phyloP scores from a whole-genome alignment of 805 yeast species.

The Pichia membranifaciens region DNA sequence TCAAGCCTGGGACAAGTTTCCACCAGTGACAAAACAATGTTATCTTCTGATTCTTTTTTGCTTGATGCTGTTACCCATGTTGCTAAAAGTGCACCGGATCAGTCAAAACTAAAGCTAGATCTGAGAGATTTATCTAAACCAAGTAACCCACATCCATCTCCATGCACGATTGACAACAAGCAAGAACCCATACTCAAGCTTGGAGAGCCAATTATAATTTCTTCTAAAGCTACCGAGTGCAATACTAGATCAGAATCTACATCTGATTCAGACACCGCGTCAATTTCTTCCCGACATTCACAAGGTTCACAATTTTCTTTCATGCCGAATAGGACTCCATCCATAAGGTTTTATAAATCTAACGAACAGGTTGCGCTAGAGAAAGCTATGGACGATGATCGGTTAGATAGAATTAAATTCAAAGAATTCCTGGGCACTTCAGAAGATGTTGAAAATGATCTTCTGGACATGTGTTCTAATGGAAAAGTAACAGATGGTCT shows the following conservation, averaged over 20 bases:
- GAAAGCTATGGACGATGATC: slow-evolving; percentile 15
- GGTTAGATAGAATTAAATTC: slow-evolving; percentile 4
- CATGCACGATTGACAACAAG: neutral
- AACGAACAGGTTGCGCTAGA: slow-evolving; percentile 27
- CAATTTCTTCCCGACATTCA: slow-evolving; percentile 21
- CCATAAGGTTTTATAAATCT: slow-evolving; percentile 34
- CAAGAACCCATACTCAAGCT: neutral
- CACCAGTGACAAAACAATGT: neutral
- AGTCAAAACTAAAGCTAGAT: neutral
- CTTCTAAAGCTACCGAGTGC: neutral
- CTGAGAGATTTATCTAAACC: neutral
- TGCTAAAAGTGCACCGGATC: neutral
- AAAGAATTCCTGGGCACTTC: slow-evolving; percentile 13
- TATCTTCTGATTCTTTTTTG: neutral
- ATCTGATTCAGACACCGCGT: slow-evolving; percentile 2
- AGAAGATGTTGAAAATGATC: slow-evolving; percentile 18
- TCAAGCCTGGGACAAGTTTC: neutral
- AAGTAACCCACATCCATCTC: slow-evolving; percentile 8
- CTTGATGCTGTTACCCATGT: neutral
- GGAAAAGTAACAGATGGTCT: slow-evolving; percentile 1
- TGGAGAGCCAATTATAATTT: neutral
- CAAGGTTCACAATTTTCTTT: slow-evolving; percentile 29
- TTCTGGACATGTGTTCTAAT: slow-evolving; percentile 20
- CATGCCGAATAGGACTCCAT: slow-evolving; percentile 25
- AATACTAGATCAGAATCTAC: neutral